Evolutionary conservation across 768 basidiomycete species (phyloP), one percentile per base, ranked within the genome.

Genomic region (Pisolithus albus): DNA sequence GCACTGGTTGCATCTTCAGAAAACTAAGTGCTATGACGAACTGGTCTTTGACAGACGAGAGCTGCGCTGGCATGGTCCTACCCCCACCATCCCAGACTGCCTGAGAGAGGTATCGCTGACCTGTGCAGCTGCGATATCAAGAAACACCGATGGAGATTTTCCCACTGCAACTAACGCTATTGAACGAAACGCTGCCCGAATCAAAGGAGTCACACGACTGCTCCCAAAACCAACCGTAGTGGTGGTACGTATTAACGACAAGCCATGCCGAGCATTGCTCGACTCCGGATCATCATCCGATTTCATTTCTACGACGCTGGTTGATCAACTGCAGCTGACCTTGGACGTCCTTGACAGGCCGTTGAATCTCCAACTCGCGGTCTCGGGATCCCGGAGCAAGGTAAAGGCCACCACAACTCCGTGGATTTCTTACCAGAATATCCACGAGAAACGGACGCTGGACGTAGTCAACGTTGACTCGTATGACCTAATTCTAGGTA

Each of bases 401-500:
- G 59, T 71, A 5, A 65, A 64, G 16, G 55, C 52, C 13, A 44
- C 46, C 0, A 48, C 49, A 0, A 45, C 15, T 18, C 59, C 47
- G 36, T 43, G 54, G 28, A 39, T 63, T 26, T 30, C 30, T 10
- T 62, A 52, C 40, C 57, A 63, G 38, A 46, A 59, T 5, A 61
- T 65, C 43, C 57, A 23, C 32, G 56, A 53, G 49, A 28, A 61
- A 19, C 46, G 61, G 0, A 52, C 58, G 10, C 73, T 75, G 49
- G 66, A 75, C 55, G 55, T 74, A 0, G 63, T 67, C 0, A 75
- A 75, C 46, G 16, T 75, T 0, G 60, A 67, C 1, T 61, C 58
- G 6, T 75, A 75, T 39, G 72, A 77, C 26, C 5, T 70, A 0
- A 70, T 75, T 2, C 53, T 75, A 0, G 71, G 75, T 1, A 72